Base-by-base conservation (phyloP, 139 green algal species). In the Tetradesmus obliquus region DNA sequence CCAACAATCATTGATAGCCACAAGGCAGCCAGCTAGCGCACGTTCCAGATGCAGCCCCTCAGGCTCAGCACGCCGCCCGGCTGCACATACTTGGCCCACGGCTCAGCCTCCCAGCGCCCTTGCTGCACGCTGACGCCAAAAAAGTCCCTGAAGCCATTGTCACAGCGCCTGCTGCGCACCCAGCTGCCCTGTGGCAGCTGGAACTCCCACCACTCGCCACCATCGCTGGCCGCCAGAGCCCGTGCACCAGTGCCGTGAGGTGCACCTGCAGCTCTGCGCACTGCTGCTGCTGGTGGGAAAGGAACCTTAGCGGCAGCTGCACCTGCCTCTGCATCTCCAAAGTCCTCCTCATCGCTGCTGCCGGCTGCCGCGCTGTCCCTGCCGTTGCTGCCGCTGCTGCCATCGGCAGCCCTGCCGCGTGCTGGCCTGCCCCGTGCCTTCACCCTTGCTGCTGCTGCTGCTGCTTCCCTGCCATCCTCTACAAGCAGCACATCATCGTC, bases 131-230 rank as follows among this genome's bases (percentile, higher is more conserved):
- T 87, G 79, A 82, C 15, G 15, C 66, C 12, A n/a, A 91, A 91
- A 32, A 91, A 91, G 88, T 81, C 20, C 17, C 79, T 76, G 57
- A 87, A 91, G 55, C 88, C 88, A 13, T 24, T 80, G 58, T 91
- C 88, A 79, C 88, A 91, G 13, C 45, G 51, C 32, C 58, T 58
- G 88, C 79, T 82, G 20, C 62, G 60, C 79, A 91, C 79, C 82
- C 82, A 84, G 51, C 57, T 82, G 57, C 88, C 88, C 58, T 90
- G 86, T 54, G 86, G 86, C 53, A 90, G 76, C 22, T 55, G 15
- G 71, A 62, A 60, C 86, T 81, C 71, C 84, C 71, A 19, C 84
- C 74, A 82, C 74, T 82, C 24, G 74, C 24, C n/a, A 13, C 74
- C 22, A 22, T n/a, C n/a, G 15, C 19, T 45, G 20, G 20, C 72